Evolutionary conservation across 2,329 filamentous ascomycete genomes (phyloP).

Genomic region (Apiospora koreana): DNA sequence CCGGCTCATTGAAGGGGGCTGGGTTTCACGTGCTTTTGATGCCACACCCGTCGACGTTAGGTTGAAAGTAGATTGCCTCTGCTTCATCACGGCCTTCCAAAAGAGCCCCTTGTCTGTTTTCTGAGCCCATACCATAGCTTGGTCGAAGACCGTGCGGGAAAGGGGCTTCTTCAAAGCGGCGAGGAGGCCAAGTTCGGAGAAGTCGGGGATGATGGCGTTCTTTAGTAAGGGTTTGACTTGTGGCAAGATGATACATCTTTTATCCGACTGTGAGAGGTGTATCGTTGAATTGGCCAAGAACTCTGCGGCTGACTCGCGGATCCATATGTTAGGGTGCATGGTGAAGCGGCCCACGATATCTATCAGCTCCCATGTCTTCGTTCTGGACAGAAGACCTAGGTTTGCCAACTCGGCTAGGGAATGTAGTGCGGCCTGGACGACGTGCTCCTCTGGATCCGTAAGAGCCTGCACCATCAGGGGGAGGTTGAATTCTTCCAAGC

Average conservation of each 20-base stretch:
- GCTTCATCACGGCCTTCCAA: constrained; percentile 76
- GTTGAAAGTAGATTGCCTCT: constrained; percentile 65
- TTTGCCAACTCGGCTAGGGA: constrained; percentile 87
- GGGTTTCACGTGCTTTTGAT: constrained; percentile 57
- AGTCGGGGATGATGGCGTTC: constrained; percentile 62
- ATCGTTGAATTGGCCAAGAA: constrained; percentile 78
- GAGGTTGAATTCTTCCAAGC: constrained; percentile 90
- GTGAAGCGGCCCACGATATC: constrained; percentile 82
- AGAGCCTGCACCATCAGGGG: constrained; percentile 95
- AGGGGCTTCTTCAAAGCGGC: constrained; percentile 83
- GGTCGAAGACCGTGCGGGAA: constrained; percentile 77
- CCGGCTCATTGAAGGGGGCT: constrained; percentile 59
- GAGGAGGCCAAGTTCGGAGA: constrained; percentile 73
- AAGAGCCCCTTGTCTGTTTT: constrained; percentile 82
- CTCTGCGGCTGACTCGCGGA: constrained; percentile 83
- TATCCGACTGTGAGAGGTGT: constrained; percentile 77
- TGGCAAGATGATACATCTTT: constrained; percentile 80
- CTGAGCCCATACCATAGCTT: constrained; percentile 81
- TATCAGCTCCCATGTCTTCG: constrained; percentile 84
- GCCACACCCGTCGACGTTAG: constrained; percentile 59
- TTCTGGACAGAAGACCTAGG: constrained; percentile 81
- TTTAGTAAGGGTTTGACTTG: constrained; percentile 82
- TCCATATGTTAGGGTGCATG: constrained; percentile 94
- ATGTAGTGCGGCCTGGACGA: constrained; percentile 86
- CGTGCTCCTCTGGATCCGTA: constrained; percentile 89